A percentile compares a stretch with the other conserved stretches of the same genome.
These are phyloP conservation scores for Blakeslea trispora DNA, from an alignment of 371 early-diverging fungal genomes.

Conservation along the genomic window DNA sequence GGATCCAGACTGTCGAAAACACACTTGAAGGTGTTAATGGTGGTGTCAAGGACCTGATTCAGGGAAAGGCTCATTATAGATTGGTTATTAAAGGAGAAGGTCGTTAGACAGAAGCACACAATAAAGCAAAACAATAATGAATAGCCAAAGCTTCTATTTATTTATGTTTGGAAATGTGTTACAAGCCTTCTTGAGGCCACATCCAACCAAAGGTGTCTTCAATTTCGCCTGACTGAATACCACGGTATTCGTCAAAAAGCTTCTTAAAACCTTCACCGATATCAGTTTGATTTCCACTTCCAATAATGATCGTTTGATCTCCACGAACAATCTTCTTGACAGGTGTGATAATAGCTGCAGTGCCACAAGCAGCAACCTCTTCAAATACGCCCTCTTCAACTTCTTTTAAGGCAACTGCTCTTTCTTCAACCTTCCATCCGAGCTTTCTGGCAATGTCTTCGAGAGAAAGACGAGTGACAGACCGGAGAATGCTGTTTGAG, in stretches of 20 bases:
- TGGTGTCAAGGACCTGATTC: conserved; percentile 58
- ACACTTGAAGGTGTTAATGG: conserved; percentile 66
- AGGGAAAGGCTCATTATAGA: conserved; percentile 71
- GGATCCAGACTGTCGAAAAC: conserved; percentile 60
- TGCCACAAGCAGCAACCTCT: conserved; percentile 79
- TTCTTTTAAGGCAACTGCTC: conserved; percentile 61
- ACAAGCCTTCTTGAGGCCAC: conserved; percentile 74
- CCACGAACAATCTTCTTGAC: conserved; percentile 71
- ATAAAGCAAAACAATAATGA: too few relatives aligned
- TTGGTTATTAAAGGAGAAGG: conserved; percentile 58
- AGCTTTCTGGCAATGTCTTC: conserved; percentile 64
- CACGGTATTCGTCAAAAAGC: conserved; percentile 64
- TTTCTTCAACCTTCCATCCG: conserved; percentile 71
- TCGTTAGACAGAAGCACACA: background rate
- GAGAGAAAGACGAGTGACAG: conserved; percentile 74
- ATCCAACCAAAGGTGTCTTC: conserved; percentile 71
- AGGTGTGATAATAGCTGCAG: conserved; percentile 79
- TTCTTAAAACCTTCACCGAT: conserved; percentile 60
- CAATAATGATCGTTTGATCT: conserved; percentile 39
- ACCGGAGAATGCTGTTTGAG: conserved; percentile 63
- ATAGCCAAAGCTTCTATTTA: background rate
- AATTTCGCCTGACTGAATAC: conserved; percentile 67
- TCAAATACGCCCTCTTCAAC: conserved; percentile 62
- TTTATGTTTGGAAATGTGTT: background rate
- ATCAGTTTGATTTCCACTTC: conserved; percentile 39